phyloP scores from a whole-genome alignment of 371 early-diverging fungal species.

The Circinella umbellata region DNA sequence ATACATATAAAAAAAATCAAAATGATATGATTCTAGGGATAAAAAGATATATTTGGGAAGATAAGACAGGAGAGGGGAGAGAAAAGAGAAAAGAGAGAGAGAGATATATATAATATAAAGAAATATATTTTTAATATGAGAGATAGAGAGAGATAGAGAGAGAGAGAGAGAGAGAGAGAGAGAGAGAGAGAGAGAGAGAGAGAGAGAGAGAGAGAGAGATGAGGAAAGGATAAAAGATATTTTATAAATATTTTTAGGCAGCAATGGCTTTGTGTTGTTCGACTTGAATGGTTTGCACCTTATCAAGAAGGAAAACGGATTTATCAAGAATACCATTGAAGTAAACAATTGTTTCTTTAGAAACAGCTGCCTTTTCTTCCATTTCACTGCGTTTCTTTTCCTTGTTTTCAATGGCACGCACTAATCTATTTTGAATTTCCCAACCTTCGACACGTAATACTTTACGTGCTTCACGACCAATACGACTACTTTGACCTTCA shows the following conservation, averaged over 20 bases:
- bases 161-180: too few species aligned
- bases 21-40: background rate
- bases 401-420: constrained; percentile 77
- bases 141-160: too few species aligned
- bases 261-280: constrained; percentile 15
- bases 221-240: too few species aligned
- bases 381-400: constrained; percentile 71
- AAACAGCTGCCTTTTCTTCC: constrained; percentile 54
- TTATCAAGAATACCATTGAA: constrained; percentile 65
- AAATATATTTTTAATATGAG: too few species aligned
- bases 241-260: constrained; percentile 1
- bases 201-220: too few species aligned
- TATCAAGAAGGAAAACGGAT: constrained; percentile 42
- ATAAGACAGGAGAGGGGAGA: background rate
- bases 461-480: constrained; percentile 76
- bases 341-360: constrained; percentile 72
- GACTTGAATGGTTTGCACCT: constrained; percentile 41
- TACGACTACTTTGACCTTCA: constrained; percentile 71
- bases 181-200: background rate
- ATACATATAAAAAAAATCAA: background rate
- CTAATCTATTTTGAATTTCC: constrained; percentile 86
- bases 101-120: background rate
- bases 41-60: too few species aligned
- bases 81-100: background rate
- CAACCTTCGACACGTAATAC: constrained; percentile 82